These are phyloP conservation scores for Leccinum barrowsii DNA, from an alignment of 768 basidiomycete genomes.

Conservation along the genomic window DNA sequence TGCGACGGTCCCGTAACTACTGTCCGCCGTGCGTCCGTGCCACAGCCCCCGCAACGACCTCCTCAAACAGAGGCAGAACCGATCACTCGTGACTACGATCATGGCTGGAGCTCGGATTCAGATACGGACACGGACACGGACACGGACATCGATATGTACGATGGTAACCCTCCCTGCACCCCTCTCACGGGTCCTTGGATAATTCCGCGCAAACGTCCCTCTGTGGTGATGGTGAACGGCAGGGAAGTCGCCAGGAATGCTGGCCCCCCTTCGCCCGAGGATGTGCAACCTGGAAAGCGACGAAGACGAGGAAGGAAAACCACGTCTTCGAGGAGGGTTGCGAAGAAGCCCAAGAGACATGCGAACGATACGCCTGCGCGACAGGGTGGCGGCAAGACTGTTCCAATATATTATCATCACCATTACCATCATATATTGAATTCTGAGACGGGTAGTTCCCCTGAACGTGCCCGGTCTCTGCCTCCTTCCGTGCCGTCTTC, in stretches of 20 bases:
- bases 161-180: conserved; percentile 1
- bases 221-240: conserved; percentile 8
- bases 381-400: neutral
- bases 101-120: conserved; percentile 8
- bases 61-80: conserved; percentile 5
- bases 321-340: neutral
- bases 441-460: neutral
- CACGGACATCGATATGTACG: conserved; percentile 15
- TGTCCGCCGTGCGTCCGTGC: neutral
- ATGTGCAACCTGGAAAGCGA: conserved; percentile 16
- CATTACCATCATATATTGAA: neutral
- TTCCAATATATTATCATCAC: neutral
- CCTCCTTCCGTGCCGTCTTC: neutral
- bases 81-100: conserved; percentile 2
- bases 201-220: conserved; percentile 21
- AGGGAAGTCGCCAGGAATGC: neutral
- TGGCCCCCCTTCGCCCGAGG: conserved; percentile 2
- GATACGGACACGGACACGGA: conserved; percentile 16
- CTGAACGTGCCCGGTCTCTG: neutral
- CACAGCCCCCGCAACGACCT: neutral
- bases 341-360: conserved; percentile 15
- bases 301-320: conserved; percentile 8
- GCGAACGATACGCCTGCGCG: conserved; percentile 9
- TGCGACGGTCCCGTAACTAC: conserved; percentile 1
- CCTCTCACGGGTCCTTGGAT: conserved; percentile 18